Base-by-base conservation (phyloP, 1,284 basidiomycete species). In the Amylostereum areolatum region DNA sequence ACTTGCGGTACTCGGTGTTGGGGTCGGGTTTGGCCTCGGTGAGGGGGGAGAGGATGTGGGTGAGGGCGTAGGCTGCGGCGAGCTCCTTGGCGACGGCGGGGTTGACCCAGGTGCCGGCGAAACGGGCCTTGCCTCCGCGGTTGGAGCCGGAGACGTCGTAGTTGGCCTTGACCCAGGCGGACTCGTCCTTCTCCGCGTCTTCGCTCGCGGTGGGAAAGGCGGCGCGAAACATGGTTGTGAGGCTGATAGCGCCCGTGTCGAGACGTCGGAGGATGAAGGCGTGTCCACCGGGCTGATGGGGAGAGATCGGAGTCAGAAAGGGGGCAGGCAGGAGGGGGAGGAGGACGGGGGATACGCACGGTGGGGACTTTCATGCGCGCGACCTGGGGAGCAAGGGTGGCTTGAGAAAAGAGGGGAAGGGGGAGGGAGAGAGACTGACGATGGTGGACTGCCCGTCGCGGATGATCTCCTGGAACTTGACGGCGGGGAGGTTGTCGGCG, bases 161-260 rank as follows among this genome's bases (percentile, higher is more conserved):
- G 57, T 74, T 80, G 28, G 84, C 78, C 62, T 89, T 89, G 52
- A 94, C 85, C 89, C 89, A 97, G 45, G 81, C 77, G 58, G 90
- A 81, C 69, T 99, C 96, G 31, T 70, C 71, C 62, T 82, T 83
- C 69, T 98, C 96, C 24, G 88, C 85, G 42, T 79, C 76, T 2
- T 92, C 90, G 31, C 76, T 71, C 1, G 94, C 89, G 47, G 75
- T 81, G 7, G 97, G 96, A 70, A 95, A 99, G 0, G 95, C 93
- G 27, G 95, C 92, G 57, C 93, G 91, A 75, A 93, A 98, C 92
- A 99, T 97, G 53, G 96, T 97, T 3, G 94, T 97, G n/a, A 96
- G 83, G 52, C 90, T 93, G 67, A 99, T 81, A 25, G 95, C 95
- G 56, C 92, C 85, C 5, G 96, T 98, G 72, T 99, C 96, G 63